These are phyloP conservation scores for Penicillium lividum DNA, from an alignment of 495 filamentous ascomycete species.

Conservation along the genomic window DNA sequence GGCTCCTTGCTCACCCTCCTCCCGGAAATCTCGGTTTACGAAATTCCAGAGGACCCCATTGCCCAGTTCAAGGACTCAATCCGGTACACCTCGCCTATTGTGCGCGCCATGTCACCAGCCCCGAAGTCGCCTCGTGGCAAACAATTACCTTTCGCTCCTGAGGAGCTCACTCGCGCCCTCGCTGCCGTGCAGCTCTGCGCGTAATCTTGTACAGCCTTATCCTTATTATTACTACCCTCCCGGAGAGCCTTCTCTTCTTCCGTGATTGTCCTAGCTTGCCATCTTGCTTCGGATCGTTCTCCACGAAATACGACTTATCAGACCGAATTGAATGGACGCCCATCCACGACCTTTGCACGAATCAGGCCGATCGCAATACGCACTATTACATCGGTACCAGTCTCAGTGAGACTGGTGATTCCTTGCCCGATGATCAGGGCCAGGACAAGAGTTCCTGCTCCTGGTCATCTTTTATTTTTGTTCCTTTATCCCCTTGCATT, in stretches of 20 bases:
- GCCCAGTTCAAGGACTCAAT: conserved; percentile 40
- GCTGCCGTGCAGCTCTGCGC: conserved; percentile 43
- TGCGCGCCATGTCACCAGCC: conserved; percentile 28
- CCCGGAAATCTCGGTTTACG: conserved; percentile 24
- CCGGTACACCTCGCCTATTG: conserved; percentile 36
- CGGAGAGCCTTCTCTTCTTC: conserved; percentile 21
- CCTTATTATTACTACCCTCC: conserved; percentile 15
- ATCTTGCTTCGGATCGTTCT: not conserved
- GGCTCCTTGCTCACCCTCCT: conserved; percentile 46
- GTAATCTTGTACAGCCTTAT: conserved; percentile 20
- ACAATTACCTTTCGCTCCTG: conserved; percentile 38
- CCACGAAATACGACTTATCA: not conserved
- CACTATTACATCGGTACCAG: conserved; percentile 3
- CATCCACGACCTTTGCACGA: conserved; percentile 4
- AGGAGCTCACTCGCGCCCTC: conserved; percentile 47
- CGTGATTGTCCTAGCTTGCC: conserved; percentile 14
- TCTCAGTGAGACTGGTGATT: not conserved
- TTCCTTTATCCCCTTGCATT: conserved; percentile 15
- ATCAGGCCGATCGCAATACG: not conserved
- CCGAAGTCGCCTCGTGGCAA: conserved; percentile 32
- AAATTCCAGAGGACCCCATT: conserved; percentile 34
- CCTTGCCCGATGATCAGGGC: not conserved
- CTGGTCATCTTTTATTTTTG: conserved; percentile 2
- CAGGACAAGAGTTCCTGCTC: not conserved
- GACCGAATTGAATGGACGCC: not conserved